Conservation (phyloP, 768 basidiomycete genomes). For the Trametes cinnabarina region DNA sequence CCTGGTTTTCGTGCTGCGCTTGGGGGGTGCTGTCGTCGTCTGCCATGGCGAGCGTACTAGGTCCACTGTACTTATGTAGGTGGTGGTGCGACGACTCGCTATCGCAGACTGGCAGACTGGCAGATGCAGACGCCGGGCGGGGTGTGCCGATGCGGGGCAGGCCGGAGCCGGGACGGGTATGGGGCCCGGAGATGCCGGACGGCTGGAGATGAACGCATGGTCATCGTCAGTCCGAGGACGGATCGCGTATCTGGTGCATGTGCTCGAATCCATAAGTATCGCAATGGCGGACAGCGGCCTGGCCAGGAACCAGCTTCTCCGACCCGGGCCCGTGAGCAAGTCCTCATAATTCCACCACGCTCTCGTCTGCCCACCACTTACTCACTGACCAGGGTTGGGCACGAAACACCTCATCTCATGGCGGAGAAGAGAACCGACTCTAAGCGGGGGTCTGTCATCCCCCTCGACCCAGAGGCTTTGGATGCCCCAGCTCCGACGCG, state of each 20-base stretch:
- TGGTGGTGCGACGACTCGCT: background rate
- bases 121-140: background rate
- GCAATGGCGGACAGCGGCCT: background rate
- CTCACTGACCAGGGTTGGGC: background rate
- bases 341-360: too few species aligned
- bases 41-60: constrained; percentile 8
- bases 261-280: background rate
- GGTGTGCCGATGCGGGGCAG: constrained; percentile 2
- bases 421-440: background rate
- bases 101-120: background rate
- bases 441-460: background rate
- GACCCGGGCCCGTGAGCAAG: too few species aligned
- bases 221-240: too few species aligned
- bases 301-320: background rate
- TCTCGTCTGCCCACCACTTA: too few species aligned
- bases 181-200: background rate
- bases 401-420: background rate
- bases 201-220: too few species aligned
- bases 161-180: background rate
- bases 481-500: background rate
- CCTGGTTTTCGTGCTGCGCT: background rate
- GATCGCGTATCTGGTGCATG: background rate
- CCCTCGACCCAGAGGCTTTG: constrained; percentile 11
- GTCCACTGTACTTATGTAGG: too few species aligned
- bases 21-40: background rate